These are phyloP conservation scores for Ilyonectria sp. DNA, from an alignment of 2,329 filamentous ascomycete genomes.

Conservation along the genomic window DNA sequence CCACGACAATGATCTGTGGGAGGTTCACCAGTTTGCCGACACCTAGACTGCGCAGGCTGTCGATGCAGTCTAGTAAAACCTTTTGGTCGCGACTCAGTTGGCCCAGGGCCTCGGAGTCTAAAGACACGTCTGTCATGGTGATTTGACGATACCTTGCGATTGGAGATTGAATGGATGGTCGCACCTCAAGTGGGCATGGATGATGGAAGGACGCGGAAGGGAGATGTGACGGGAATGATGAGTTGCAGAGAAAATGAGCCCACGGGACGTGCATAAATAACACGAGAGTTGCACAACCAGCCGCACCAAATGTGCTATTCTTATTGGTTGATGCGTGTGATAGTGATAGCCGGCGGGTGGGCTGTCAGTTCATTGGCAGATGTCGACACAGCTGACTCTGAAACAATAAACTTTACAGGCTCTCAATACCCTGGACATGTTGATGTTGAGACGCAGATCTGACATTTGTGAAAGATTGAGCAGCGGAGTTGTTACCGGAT, in stretches of 20 bases:
- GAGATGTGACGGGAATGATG: not conserved
- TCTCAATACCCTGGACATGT: too few species aligned
- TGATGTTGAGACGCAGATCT: too few species aligned
- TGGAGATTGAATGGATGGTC: not conserved
- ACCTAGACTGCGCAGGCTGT: slow-evolving; percentile 30
- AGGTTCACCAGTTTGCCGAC: slow-evolving; percentile 54
- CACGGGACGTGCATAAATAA: too few species aligned
- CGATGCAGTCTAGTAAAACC: not conserved
- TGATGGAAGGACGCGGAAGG: not conserved
- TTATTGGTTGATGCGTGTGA: too few species aligned
- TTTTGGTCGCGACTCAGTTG: not conserved
- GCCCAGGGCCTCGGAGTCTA: not conserved
- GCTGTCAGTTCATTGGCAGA: too few species aligned
- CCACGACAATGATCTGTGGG: slow-evolving; percentile 70
- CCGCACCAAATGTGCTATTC: too few species aligned
- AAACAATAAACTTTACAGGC: too few species aligned
- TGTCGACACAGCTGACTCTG: too few species aligned
- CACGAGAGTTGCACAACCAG: too few species aligned
- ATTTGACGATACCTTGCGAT: not conserved
- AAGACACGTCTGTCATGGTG: not conserved
- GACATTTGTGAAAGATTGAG: not conserved
- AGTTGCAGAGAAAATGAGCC: too few species aligned
- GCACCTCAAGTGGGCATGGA: not conserved
- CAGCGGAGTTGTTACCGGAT: not conserved
- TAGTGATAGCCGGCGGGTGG: too few species aligned